Evolutionary conservation across 805 yeast genomes (phyloP).

Genomic region (Sugiyamaella lignohabitans): DNA sequence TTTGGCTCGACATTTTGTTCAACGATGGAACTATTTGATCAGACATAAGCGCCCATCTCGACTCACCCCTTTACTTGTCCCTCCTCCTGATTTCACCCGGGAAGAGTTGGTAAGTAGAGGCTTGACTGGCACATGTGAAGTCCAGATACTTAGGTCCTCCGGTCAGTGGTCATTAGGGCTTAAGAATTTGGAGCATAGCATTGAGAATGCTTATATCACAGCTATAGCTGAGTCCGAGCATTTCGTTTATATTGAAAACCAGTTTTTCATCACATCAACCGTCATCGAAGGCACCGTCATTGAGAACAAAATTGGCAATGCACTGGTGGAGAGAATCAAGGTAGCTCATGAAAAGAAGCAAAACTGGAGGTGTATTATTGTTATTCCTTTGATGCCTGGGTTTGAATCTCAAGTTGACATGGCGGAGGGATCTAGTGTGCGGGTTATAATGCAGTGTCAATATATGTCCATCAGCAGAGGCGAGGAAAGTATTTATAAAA

Average conservation of each 20-base stretch:
- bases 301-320: constrained; percentile 89
- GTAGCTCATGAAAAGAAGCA: constrained; percentile 74
- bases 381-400: constrained; percentile 97
- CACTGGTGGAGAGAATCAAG: constrained; percentile 91
- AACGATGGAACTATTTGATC: constrained; percentile 91
- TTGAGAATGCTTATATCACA: constrained; percentile 87
- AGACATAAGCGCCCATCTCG: constrained; percentile 94
- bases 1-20: constrained; percentile 87
- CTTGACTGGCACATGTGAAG: constrained; percentile 80
- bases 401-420: constrained; percentile 82
- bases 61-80: constrained; percentile 83
- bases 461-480: constrained; percentile 91
- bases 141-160: constrained; percentile 82
- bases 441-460: constrained; percentile 95
- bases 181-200: constrained; percentile 76
- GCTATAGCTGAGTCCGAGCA: constrained; percentile 89
- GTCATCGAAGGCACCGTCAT: constrained; percentile 67
- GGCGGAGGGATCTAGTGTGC: constrained; percentile 89
- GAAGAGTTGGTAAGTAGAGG: constrained; percentile 57
- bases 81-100: constrained; percentile 80
- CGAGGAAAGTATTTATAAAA: constrained; percentile 75
- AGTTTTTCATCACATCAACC: constrained; percentile 88
- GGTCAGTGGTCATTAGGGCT: constrained; percentile 92
- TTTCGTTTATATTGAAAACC: constrained; percentile 91
- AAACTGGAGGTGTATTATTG: constrained; percentile 82